Conservation (phyloP, 73 alveolate genomes). For the Paramecium sonneborni region DNA sequence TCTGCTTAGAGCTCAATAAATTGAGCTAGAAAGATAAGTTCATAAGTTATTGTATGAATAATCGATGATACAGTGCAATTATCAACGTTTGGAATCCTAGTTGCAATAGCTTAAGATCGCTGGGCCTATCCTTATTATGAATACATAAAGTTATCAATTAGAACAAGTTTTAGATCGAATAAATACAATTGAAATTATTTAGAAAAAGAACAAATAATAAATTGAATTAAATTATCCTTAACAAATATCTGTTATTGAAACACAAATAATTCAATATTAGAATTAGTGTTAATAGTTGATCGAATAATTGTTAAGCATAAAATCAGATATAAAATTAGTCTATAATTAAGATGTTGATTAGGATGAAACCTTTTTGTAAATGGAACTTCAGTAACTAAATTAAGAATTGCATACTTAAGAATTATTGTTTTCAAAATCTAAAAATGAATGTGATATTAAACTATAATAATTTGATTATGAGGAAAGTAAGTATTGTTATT, state of each 20-base stretch:
- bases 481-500: background rate
- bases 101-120: background rate
- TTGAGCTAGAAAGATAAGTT: constrained; percentile 50
- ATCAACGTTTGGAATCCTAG: constrained; percentile 37
- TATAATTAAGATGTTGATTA: constrained; percentile 28
- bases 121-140: constrained; percentile 51
- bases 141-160: background rate
- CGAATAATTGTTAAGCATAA: background rate
- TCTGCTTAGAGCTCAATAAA: constrained; percentile 45
- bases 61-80: constrained; percentile 40
- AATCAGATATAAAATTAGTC: background rate
- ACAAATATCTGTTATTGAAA: background rate
- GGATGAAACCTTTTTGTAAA: background rate
- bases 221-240: background rate
- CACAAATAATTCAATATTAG: background rate
- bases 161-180: constrained; percentile 23
- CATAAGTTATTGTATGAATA: constrained; percentile 44
- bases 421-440: background rate
- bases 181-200: background rate
- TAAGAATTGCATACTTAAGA: background rate
- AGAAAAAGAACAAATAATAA: background rate
- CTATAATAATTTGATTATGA: background rate
- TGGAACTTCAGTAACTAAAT: background rate
- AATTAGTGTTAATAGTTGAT: background rate
- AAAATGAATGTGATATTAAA: background rate